These are phyloP conservation scores for Jatropha multifida DNA, from an alignment of 441 rosid genomes.

Conservation along the genomic window DNA sequence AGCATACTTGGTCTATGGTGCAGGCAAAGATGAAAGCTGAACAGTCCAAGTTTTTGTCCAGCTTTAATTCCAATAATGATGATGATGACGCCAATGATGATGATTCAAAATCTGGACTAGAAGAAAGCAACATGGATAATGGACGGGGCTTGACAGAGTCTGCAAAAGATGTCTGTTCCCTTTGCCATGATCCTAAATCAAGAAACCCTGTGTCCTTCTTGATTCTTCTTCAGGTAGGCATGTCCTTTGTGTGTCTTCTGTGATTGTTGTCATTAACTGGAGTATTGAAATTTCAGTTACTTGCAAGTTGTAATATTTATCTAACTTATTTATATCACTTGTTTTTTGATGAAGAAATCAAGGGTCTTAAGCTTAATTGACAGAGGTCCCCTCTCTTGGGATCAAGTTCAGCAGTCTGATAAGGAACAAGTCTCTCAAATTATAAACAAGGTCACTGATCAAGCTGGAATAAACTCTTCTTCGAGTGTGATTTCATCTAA, in stretches of 20 bases:
- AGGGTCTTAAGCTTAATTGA: conserved; percentile 82
- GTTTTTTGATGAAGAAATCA: conserved; percentile 66
- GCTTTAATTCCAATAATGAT: conserved; percentile 39
- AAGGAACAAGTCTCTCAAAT: conserved; percentile 32
- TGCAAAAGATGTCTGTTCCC: conserved; percentile 75
- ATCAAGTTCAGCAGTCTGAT: conserved; percentile 42
- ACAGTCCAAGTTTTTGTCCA: conserved; percentile 86
- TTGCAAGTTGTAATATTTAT: background rate
- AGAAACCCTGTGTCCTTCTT: conserved; percentile 76
- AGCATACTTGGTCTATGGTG: conserved; percentile 28
- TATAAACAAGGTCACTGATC: conserved; percentile 37
- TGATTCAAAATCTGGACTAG: conserved; percentile 45
- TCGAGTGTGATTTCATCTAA: conserved; percentile 43
- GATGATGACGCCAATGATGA: conserved; percentile 27
- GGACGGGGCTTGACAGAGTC: conserved; percentile 41
- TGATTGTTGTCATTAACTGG: background rate
- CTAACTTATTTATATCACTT: conserved; percentile 9
- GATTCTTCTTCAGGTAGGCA: conserved; percentile 84
- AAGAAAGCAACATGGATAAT: conserved; percentile 43
- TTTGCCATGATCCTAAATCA: conserved; percentile 86
- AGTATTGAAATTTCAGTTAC: background rate
- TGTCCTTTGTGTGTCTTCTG: conserved; percentile 21
- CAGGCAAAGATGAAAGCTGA: conserved; percentile 99
- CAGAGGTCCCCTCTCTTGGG: conserved; percentile 75
- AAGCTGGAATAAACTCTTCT: conserved; percentile 30